phyloP scores from a whole-genome alignment of 306 rosid species.

The Mimosa pudica region DNA sequence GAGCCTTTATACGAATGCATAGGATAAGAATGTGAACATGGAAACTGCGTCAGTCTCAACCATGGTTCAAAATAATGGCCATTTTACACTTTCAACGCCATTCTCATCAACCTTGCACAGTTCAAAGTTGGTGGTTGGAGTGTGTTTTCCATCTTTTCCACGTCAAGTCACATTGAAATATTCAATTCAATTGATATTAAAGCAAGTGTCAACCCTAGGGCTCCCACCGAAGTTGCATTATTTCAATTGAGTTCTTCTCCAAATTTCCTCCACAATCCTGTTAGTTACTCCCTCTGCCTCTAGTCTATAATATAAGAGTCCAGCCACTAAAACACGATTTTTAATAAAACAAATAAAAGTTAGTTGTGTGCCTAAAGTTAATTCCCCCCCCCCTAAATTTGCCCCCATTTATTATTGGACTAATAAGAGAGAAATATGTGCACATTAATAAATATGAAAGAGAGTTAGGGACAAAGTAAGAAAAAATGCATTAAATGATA shows the following conservation, averaged over 20 bases:
- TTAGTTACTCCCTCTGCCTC: no score
- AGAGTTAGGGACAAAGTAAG: no score
- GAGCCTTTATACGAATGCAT: not conserved
- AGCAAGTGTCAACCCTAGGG: not conserved
- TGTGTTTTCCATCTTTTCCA: not conserved
- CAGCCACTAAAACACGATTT: no score
- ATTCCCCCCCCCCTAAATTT: no score
- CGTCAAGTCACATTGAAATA: not conserved
- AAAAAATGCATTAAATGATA: no score
- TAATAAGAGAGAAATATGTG: no score
- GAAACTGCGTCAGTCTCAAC: constrained; percentile 6
- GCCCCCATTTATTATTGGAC: no score
- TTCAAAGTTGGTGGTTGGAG: not conserved
- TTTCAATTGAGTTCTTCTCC: not conserved
- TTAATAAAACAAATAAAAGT: no score
- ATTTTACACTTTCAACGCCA: not conserved
- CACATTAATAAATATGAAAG: no score
- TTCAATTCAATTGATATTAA: not conserved
- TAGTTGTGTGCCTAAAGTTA: no score
- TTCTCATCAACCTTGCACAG: not conserved
- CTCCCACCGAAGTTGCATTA: not conserved
- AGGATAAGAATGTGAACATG: not conserved
- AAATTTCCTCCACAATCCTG: not conserved
- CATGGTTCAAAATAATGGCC: not conserved
- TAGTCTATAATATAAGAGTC: no score